phyloP scores from a whole-genome alignment of 2,329 filamentous ascomycete species.

The Cercospora zeae-maydis region DNA sequence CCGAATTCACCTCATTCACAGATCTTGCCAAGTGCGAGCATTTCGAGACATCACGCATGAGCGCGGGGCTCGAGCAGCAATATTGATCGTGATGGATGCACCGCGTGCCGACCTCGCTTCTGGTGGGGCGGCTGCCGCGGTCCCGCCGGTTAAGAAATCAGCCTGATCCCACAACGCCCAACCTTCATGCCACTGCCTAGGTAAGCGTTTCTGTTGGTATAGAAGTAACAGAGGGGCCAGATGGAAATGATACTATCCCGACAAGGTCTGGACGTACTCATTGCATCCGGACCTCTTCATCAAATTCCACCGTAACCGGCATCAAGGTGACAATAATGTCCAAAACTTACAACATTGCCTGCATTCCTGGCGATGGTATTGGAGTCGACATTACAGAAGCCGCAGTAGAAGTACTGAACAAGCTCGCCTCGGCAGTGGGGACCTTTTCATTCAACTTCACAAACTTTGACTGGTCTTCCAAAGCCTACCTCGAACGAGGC shows the following conservation, averaged over 20 bases:
- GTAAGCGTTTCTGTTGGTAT: constrained; percentile 1
- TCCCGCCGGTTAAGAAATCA: constrained; percentile 4
- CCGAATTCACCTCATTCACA: background rate
- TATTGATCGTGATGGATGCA: background rate
- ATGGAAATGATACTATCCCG: background rate
- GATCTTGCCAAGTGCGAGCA: background rate
- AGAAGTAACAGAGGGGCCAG: background rate
- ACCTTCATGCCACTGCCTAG: background rate
- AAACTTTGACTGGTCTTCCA: constrained; percentile 50
- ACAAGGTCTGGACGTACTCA: background rate
- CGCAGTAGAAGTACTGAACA: constrained; percentile 48
- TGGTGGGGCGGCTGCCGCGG: background rate
- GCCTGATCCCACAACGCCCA: background rate
- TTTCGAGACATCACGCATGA: background rate
- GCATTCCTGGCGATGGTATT: constrained; percentile 61
- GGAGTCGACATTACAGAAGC: constrained; percentile 61
- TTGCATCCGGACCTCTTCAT: background rate
- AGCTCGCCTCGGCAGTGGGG: constrained; percentile 43
- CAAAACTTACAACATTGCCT: constrained; percentile 27
- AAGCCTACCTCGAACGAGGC: constrained; percentile 50
- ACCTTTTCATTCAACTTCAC: constrained; percentile 51
- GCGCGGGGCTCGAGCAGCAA: background rate
- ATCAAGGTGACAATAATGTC: background rate
- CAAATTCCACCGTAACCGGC: background rate
- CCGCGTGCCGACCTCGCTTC: constrained; percentile 6